Conservation (phyloP, 2,329 filamentous ascomycete species). For the Sporothrix schenckii region DNA sequence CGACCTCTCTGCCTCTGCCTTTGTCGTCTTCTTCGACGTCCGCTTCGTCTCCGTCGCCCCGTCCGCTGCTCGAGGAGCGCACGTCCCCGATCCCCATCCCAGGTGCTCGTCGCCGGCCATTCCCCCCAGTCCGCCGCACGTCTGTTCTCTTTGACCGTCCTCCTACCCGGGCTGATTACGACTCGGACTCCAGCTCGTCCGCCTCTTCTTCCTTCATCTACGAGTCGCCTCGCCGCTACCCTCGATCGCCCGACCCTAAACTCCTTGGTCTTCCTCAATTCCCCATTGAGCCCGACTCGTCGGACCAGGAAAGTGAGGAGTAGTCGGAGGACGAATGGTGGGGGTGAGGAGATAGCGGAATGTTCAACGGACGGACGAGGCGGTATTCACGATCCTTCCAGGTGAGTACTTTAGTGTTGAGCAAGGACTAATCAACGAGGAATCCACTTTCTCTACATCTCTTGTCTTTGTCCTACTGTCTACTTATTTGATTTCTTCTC, state of each 20-base stretch:
- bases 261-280: background rate
- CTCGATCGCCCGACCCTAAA: background rate
- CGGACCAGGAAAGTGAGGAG: background rate
- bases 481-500: background rate
- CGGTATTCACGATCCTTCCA: background rate
- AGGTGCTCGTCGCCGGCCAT: too few species aligned
- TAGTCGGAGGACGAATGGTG: background rate
- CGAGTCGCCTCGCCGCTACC: background rate
- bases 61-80: background rate
- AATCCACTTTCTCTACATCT: background rate
- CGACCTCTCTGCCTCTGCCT: background rate
- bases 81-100: background rate
- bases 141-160: background rate
- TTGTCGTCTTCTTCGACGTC: background rate
- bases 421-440: background rate
- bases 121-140: background rate
- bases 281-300: background rate
- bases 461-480: background rate
- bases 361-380: too few species aligned
- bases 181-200: background rate
- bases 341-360: background rate
- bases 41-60: background rate
- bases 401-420: background rate
- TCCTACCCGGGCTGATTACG: background rate
- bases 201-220: background rate